Evolutionary conservation across 2,329 filamentous ascomycete species (phyloP).

Genomic region (Cordyceps fumosorosea): DNA sequence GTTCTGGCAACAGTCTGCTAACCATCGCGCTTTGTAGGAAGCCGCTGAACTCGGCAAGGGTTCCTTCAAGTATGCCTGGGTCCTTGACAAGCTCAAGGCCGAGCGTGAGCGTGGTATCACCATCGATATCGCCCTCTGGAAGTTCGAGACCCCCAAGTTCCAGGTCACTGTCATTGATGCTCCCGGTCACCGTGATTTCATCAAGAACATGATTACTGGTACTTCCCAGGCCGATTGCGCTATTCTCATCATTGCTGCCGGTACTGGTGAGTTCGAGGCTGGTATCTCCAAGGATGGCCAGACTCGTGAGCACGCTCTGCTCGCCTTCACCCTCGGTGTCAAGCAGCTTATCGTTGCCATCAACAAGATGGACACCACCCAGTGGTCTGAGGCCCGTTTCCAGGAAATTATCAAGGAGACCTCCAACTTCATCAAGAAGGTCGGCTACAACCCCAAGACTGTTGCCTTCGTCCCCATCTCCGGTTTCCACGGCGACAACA

Average conservation of each 20-base stretch:
- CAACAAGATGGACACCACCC: conserved; percentile 99
- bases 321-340: conserved; percentile 99
- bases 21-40: conserved; percentile 56
- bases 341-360: conserved; percentile 99
- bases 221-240: conserved; percentile 99
- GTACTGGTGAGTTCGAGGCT: conserved; percentile 99
- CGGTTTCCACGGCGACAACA: conserved; percentile 99
- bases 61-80: conserved; percentile 99
- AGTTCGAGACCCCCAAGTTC: conserved; percentile 99
- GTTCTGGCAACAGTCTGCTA: conserved; percentile 12
- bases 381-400: conserved; percentile 96
- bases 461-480: conserved; percentile 99
- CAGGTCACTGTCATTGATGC: conserved; percentile 98
- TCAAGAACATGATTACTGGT: conserved; percentile 99
- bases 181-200: conserved; percentile 99
- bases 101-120: conserved; percentile 99
- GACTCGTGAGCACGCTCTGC: conserved; percentile 99
- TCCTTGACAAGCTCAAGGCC: conserved; percentile 99
- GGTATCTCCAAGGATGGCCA: conserved; percentile 99
- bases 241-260: conserved; percentile 99
- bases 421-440: conserved; percentile 99
- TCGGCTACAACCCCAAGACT: conserved; percentile 99
- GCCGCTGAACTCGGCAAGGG: conserved; percentile 98
- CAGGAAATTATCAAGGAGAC: conserved; percentile 99
- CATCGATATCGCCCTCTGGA: conserved; percentile 99